Evolutionary conservation across 768 basidiomycete genomes (phyloP).

Genomic region (Xanthoconium stramineum): DNA sequence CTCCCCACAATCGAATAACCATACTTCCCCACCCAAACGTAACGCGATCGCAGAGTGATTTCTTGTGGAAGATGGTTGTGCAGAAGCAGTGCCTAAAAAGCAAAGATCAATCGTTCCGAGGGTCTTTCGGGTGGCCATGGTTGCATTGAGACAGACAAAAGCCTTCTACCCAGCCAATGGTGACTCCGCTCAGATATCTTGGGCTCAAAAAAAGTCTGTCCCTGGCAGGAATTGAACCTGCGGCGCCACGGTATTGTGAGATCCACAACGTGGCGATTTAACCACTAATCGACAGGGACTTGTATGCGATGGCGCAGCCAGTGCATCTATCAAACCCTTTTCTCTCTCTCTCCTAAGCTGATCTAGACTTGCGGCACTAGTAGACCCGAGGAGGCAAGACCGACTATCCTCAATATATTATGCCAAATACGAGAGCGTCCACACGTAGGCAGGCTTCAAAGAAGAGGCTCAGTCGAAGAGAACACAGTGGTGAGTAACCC

Average conservation of each 20-base stretch:
- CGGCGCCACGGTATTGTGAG: constrained; percentile 35
- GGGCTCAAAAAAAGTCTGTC: constrained; percentile 24
- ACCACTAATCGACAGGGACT: constrained; percentile 44
- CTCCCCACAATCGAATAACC: constrained; percentile 86
- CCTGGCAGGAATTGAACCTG: constrained; percentile 39
- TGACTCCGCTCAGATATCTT: too few relatives aligned
- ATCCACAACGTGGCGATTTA: constrained; percentile 42
- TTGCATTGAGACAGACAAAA: neutral
- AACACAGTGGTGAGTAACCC: neutral
- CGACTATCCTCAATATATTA: neutral
- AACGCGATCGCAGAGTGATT: constrained; percentile 75
- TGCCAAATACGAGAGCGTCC: constrained; percentile 12
- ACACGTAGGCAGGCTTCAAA: neutral
- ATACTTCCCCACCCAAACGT: constrained; percentile 64
- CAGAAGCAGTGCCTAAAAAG: constrained; percentile 80
- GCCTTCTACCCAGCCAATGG: neutral
- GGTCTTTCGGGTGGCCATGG: constrained; percentile 18
- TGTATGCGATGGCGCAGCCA: too few relatives aligned
- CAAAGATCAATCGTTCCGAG: constrained; percentile 51
- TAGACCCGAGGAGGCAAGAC: too few relatives aligned
- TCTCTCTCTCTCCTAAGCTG: too few relatives aligned
- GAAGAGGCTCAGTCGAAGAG: neutral
- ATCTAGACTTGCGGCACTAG: too few relatives aligned
- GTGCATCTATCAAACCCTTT: too few relatives aligned
- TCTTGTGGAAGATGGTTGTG: constrained; percentile 73